Evolutionary conservation across 2,329 filamentous ascomycete genomes (phyloP), one percentile per base, ranked within the genome.

Genomic region (Monosporascus sp.): DNA sequence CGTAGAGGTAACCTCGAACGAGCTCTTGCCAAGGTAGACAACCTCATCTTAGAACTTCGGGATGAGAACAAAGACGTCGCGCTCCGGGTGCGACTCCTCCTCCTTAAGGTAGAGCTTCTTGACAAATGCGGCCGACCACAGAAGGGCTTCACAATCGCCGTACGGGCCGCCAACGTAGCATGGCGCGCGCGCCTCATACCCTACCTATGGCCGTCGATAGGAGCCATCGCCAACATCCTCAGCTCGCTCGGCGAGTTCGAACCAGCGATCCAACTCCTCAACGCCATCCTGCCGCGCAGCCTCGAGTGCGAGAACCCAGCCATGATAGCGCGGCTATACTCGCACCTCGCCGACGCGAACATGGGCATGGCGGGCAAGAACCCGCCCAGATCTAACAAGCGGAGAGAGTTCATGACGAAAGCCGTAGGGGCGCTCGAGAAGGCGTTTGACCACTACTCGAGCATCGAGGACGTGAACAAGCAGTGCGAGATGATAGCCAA

Each of bases 401-500:
- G 78, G 51, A 77, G 76, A 38, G 82, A 86, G 63, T 77, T 79
- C 59, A 68, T 89, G 63, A 79, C 77, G 7, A 75, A 77, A 51
- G 86, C 84, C 0, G 65, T 83, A 51, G 77, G 78, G 38, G 82
- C 84, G 31, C 76, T 89, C 48, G 82, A 87, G 52, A 79, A 75
- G 56, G 82, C 86, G 0, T 84, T 85, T 60, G 73, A 74, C 35
- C 80, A 85, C 57, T 95, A 82, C 66, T 81, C 84, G 43, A 78
- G 76, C 47, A 74, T 90, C 15, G 84, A 89, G 65, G 88, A 89
- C 65, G 72, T 85, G 15, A 72, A 75, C n/a, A 84, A 84, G 51
- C 86, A 89, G 70, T 86, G 89, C 64, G 87, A 91, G 69, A 85
- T 89, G 76, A 80, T 92, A 73, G 86, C 87, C 20, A 94, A 94